Base-by-base conservation (phyloP, 2,329 filamentous ascomycete genomes). In the Colletotrichum sp. region DNA sequence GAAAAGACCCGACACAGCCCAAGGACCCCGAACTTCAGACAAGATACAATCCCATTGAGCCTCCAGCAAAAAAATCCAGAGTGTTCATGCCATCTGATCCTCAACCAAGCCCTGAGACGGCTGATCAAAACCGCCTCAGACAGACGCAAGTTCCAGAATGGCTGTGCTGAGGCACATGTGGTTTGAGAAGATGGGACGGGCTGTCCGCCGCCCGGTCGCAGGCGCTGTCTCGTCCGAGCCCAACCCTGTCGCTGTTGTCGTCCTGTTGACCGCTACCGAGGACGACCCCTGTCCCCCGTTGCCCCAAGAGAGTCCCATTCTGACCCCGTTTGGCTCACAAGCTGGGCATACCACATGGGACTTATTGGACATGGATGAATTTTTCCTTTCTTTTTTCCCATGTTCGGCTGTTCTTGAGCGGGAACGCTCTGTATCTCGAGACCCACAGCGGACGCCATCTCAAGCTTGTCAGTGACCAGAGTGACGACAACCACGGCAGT, bases 151-250 rank as follows among this genome's bases (percentile, higher is more conserved):
- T 77, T 77, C 73, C 69, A 74, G 76, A 70, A 69, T 75, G 78
- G 79, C 77, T 68, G 76, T 77, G 80, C 76, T 82, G 81, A 82
- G 72, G 81, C 81, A 81, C 62, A 80, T 76, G 78, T 75, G 57
- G 81, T 82, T 82, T 82, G 79, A 82, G 78, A 78, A 77, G 71
- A 76, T 77, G 63, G 70, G 73, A 76, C 73, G 64, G 68, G 39
- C 64, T 73, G 30, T 13, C 71, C 63, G 63, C 60, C 34, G 73
- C 57, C 70, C 70, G 73, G 73, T 73, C 70, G 59, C 73, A 76
- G 73, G 21, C 73, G 21, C 55, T 24, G 55, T 73, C 64, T 76
- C 64, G 70, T 73, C 64, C 73, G 57, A 65, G 62, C 44, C 49
- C 26, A 64, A 36, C 64, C 73, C 63, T 72, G 63, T 34, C 32